Percentiles rank a stretch among this genome's conserved stretches.
These are phyloP conservation scores for Candida ipomoeae DNA, from an alignment of 805 yeast species.

Conservation along the genomic window DNA sequence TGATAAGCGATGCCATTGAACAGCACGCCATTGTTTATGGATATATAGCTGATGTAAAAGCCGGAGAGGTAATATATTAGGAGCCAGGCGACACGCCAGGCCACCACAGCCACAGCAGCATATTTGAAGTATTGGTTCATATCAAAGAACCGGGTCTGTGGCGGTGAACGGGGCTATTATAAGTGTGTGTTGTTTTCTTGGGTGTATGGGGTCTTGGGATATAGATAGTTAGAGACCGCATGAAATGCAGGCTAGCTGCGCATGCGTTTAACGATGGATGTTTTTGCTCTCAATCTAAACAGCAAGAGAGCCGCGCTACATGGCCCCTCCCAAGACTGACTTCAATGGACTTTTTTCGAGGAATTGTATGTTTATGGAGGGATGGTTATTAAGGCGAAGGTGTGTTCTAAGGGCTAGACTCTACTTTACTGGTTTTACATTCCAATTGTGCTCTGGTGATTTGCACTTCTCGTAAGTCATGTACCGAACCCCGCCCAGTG, in stretches of 20 bases:
- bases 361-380: too few relatives aligned
- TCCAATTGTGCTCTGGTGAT: too few relatives aligned
- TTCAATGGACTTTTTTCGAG: too few relatives aligned
- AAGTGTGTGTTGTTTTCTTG: background rate
- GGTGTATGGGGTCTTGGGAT: background rate
- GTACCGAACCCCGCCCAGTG: constrained; percentile 2
- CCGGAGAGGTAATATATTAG: constrained; percentile 29
- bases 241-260: constrained; percentile 5
- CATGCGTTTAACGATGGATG: background rate
- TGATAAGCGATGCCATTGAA: constrained; percentile 27
- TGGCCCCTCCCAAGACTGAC: background rate
- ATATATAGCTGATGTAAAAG: constrained; percentile 28
- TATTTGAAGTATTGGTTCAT: constrained; percentile 8
- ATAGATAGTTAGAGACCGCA: background rate
- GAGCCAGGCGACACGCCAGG: constrained; percentile 32
- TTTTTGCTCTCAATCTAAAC: constrained; percentile 2
- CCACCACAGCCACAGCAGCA: constrained; percentile 6
- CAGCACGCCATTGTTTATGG: constrained; percentile 38
- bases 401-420: background rate
- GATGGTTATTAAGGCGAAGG: background rate
- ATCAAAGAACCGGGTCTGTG: background rate
- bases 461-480: background rate
- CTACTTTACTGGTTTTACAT: too few relatives aligned
- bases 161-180: background rate
- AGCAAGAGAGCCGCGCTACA: constrained; percentile 4